Base-by-base conservation (phyloP, 139 green algal species). In the Picochlorum sp. region DNA sequence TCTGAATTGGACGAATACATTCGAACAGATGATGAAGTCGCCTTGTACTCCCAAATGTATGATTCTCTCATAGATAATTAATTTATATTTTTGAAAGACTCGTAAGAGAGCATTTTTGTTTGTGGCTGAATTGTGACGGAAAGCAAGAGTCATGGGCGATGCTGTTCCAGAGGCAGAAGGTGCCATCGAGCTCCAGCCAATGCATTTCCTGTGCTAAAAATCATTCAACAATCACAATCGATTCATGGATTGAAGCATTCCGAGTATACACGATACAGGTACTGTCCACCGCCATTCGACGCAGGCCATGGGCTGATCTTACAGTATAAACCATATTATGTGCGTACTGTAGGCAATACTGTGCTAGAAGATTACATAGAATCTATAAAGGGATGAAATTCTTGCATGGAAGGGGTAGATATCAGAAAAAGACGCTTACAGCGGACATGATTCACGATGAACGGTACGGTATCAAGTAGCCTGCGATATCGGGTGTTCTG, bases 331-430 rank as follows among this genome's bases (percentile, higher is more conserved):
- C 4, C 34, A 9, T 41, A 41, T 41, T 41, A 7, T 41, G 8
- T 41, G 8, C 15, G 2, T 16, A 54, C 16, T 67, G 51, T 85
- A 96, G 90, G 74, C 74, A 86, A 20, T 95, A 96, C 71, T 97
- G 91, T 73, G 73, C 77, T 2, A 66, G 81, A 0, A 74, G 83
- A 6, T 70, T 97, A 57, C 70, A 80, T 2, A 78, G 84, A 1
- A 73, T 95, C 10, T 92, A 90, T 79, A 91, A 89, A 66, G 68
- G 70, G 10, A 65, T 92, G 5, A 92, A 88, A 49, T 85, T 96
- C 21, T 75, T 87, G 61, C 91, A 97, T 62, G 91, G 91, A 28
- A 78, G 82, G 9, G 86, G 81, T 2, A 86, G 88, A 47, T 97
- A 90, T 61, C 57, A 82, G 38, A 90, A 89, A 74, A 90, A 84